These are phyloP conservation scores for Haematococcus sp. DNA, from an alignment of 139 green algal species.

Conservation along the genomic window DNA sequence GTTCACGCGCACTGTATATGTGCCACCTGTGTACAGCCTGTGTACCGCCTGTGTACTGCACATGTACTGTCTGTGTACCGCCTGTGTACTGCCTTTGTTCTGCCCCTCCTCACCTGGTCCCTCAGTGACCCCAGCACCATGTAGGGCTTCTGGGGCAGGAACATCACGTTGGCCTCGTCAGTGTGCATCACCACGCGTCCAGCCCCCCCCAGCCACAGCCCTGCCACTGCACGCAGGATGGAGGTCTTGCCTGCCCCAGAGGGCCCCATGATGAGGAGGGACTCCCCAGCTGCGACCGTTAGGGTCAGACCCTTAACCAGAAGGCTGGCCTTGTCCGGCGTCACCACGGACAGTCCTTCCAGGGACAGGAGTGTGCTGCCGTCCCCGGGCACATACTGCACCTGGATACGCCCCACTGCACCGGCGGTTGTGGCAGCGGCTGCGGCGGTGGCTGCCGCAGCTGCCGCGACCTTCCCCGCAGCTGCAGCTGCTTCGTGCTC, in stretches of 20 bases:
- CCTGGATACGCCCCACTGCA: background rate
- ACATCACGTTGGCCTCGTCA: slow-evolving; percentile 39
- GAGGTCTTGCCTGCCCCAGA: slow-evolving; percentile 90
- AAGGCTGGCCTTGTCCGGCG: slow-evolving; percentile 48
- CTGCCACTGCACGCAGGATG: slow-evolving; percentile 84
- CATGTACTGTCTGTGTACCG: too few relatives aligned
- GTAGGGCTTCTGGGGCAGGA: slow-evolving; percentile 96
- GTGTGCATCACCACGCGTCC: slow-evolving; percentile 29
- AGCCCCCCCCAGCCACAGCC: slow-evolving; percentile 80
- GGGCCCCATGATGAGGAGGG: slow-evolving; percentile 89
- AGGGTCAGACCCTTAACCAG: slow-evolving; percentile 64
- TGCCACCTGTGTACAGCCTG: too few relatives aligned
- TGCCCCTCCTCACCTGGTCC: slow-evolving; percentile 57
- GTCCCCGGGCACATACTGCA: background rate
- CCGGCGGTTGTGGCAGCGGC: background rate
- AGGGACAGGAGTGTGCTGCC: slow-evolving; percentile 14
- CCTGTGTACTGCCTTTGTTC: too few relatives aligned
- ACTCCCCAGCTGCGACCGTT: slow-evolving; percentile 38
- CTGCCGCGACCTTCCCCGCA: background rate
- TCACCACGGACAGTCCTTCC: slow-evolving; percentile 66
- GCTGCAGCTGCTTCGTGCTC: background rate
- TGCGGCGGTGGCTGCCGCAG: background rate
- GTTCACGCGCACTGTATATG: too few relatives aligned
- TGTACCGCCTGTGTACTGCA: too few relatives aligned
- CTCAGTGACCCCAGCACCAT: slow-evolving; percentile 90